Conservation (phyloP, 352 stramenopile genomes). For the Phytophthora macrochlamydospora region DNA sequence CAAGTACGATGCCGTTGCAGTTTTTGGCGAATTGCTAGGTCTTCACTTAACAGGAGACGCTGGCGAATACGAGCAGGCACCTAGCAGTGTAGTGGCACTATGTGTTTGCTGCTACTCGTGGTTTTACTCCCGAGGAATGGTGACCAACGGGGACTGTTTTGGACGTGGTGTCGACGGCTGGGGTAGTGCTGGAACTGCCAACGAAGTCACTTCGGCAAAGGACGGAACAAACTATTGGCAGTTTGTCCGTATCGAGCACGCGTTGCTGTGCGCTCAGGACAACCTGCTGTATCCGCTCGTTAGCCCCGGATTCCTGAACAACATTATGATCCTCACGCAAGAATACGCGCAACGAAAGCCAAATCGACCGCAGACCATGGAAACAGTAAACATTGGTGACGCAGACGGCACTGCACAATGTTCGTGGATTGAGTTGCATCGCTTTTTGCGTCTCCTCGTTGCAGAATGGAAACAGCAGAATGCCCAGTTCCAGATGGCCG, state of each 20-base stretch:
- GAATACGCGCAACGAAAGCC: conserved; percentile 56
- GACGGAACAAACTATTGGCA: conserved; percentile 57
- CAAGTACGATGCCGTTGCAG: conserved; percentile 58
- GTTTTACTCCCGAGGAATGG: conserved; percentile 69
- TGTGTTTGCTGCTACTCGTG: conserved; percentile 62
- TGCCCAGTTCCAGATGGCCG: conserved; percentile 49
- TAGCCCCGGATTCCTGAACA: conserved; percentile 60
- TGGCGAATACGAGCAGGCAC: conserved; percentile 41
- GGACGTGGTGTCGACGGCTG: conserved; percentile 10
- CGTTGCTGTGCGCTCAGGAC: conserved; percentile 70
- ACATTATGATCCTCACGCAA: conserved; percentile 53
- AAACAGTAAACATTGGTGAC: conserved; percentile 11
- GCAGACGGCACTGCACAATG: background rate
- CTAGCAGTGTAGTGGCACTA: conserved; percentile 57
- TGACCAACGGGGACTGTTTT: conserved; percentile 46
- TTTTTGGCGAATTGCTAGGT: conserved; percentile 72
- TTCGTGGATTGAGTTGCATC: conserved; percentile 69
- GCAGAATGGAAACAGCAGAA: conserved; percentile 78
- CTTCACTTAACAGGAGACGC: conserved; percentile 38
- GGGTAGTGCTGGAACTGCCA: background rate
- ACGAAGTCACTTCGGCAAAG: conserved; percentile 16
- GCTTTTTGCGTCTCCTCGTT: conserved; percentile 65
- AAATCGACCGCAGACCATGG: conserved; percentile 11
- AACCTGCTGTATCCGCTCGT: conserved; percentile 75
- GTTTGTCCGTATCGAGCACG: conserved; percentile 58